A percentile compares a stretch with the other conserved stretches of the same genome.
Evolutionary conservation across 2,329 filamentous ascomycete genomes (phyloP).

Genomic region (Raffaelea deltoideospora): DNA sequence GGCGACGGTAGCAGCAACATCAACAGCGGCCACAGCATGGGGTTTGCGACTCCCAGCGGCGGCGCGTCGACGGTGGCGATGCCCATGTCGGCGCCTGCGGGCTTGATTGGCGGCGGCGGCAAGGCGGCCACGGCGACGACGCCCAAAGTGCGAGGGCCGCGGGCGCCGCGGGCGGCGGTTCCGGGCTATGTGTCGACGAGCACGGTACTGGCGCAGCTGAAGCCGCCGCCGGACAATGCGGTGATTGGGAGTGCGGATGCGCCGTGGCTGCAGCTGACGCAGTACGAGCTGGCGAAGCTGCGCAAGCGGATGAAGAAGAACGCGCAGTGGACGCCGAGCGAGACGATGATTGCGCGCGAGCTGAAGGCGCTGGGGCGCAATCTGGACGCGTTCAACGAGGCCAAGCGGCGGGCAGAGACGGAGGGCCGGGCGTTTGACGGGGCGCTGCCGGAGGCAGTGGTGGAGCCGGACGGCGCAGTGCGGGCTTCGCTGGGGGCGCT

Average conservation of each 20-base stretch:
- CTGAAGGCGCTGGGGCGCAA: constrained; percentile 56
- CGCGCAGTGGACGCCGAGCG: constrained; percentile 68
- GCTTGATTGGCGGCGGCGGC: neutral
- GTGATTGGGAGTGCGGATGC: constrained; percentile 42
- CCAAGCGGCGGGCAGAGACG: constrained; percentile 49
- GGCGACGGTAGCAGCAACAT: neutral
- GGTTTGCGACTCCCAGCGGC: too few species aligned
- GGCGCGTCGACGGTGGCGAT: too few species aligned
- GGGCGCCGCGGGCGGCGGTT: constrained; percentile 10
- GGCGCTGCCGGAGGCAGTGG: constrained; percentile 22
- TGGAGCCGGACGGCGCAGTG: constrained; percentile 33
- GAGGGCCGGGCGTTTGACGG: constrained; percentile 46
- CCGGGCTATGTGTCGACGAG: constrained; percentile 21
- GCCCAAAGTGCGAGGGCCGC: constrained; percentile 24
- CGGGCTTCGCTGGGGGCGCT: constrained; percentile 45
- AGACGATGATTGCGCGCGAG: constrained; percentile 73
- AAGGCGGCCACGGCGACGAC: constrained; percentile 19
- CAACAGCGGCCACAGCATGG: neutral
- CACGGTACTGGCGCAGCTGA: constrained; percentile 24
- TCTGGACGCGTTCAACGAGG: constrained; percentile 43
- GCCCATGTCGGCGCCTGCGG: neutral
- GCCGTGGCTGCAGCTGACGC: constrained; percentile 51
- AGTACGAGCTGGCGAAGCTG: constrained; percentile 51
- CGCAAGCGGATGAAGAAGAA: constrained; percentile 89
- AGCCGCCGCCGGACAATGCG: constrained; percentile 45